Base-by-base conservation (phyloP, 192 early-diverging fungal genomes). In the Coemansia sp. region DNA sequence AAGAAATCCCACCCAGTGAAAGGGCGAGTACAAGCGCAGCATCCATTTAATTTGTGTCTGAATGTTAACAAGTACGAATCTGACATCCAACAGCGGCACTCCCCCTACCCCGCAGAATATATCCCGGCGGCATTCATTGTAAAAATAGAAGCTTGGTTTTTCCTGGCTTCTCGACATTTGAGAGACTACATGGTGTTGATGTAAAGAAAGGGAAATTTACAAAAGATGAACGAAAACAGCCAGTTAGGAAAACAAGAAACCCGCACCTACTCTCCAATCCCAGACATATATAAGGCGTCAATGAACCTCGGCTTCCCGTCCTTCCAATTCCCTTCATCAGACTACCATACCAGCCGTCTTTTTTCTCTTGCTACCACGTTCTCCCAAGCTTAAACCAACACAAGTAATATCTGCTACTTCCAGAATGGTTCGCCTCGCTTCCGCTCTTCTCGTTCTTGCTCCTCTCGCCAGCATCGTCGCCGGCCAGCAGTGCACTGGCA, bases 401-500 rank as follows among this genome's bases (percentile, higher is more conserved):
- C 52, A 7, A 54, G 52, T 54, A 33, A 54, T 33, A n/a, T 31
- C 52, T 1, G 9, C 7, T 54, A 54, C 29, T n/a, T 33, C 30
- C 6, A 54, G 19, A 68, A 79, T 79, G 75, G 62, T 64, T 38
- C 65, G 75, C 61, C 59, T 79, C 69, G 40, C 65, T 25, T 25
- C 63, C 23, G 58, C 57, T 29, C 40, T 70, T 33, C 41, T 70
- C 6, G 59, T 53, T 33, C 45, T 60, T 57, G 67, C 67, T 33
- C 38, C 73, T 13, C 25, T 69, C 23, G 67, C 64, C 40, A 40
- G 59, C 40, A n/a, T 59, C 3, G 40, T 57, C 28, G 61, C 22
- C 54, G 77, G 64, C 53, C 55, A 70, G 44, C 66, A 74, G 62
- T 81, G 78, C 68, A 61, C 57, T 1, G 78, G 78, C 6, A 81